phyloP scores from a whole-genome alignment of 257 asterid genomes.

The Haberlea rhodopensis region DNA sequence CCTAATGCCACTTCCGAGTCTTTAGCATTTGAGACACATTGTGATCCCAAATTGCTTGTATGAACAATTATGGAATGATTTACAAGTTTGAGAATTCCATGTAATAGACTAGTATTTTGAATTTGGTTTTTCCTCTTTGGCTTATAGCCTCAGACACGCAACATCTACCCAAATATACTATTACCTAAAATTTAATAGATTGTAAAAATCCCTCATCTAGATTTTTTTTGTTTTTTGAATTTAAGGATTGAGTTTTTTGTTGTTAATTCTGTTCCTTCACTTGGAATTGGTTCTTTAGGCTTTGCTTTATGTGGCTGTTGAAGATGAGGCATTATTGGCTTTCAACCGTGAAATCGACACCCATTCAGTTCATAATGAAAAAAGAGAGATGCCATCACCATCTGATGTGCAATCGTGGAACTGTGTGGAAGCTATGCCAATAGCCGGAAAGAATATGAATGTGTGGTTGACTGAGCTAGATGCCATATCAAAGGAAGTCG shows the following conservation, averaged over 20 bases:
- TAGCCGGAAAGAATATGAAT: constrained; percentile 65
- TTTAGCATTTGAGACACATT: not conserved
- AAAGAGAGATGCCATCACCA: constrained; percentile 37
- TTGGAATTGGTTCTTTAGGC: constrained; percentile 39
- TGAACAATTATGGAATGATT: not conserved
- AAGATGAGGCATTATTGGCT: constrained; percentile 76
- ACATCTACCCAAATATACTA: not conserved
- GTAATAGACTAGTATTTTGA: not conserved
- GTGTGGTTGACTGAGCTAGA: constrained; percentile 83
- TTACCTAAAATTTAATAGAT: not conserved
- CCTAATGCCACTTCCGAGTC: too few species aligned
- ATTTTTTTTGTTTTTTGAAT: not conserved
- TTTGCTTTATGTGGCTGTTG: constrained; percentile 78
- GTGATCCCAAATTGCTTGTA: not conserved
- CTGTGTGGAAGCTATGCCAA: constrained; percentile 59
- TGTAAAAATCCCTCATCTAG: not conserved
- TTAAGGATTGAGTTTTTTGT: constrained; percentile 8
- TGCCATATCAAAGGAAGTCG: constrained; percentile 76
- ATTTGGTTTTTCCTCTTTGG: not conserved
- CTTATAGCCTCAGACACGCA: not conserved
- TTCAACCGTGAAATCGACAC: constrained; percentile 69
- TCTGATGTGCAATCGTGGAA: constrained; percentile 46
- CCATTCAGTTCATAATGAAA: constrained; percentile 51
- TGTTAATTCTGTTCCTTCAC: constrained; percentile 5
- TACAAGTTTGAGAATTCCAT: not conserved